Evolutionary conservation across 192 early-diverging fungal species (phyloP), one percentile per base, ranked within the genome.

Genomic region (Funneliformis mosseae): DNA sequence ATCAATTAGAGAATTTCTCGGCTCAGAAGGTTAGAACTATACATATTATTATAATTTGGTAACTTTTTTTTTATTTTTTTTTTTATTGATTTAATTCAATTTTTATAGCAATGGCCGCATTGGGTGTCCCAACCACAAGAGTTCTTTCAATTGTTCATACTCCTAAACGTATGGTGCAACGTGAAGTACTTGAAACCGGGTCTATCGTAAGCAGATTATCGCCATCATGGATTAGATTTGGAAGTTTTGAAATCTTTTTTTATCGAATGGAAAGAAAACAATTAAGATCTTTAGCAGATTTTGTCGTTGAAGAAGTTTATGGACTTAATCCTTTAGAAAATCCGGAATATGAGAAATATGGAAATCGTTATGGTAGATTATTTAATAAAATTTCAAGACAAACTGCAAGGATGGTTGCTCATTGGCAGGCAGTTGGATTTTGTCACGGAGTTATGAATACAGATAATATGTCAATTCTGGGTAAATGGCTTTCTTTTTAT

Each of bases 401-500:
- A 23, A 97, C 95, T 0, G 94, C 94, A 0, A 67, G 81, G 18
- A 94, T 92, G 88, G 88, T 95, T 23, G 94, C 95, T 8, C 85
- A 83, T 25, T 96, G 94, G 96, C 94, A 96, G 84, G 85, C 89
- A 0, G 83, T 92, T 41, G 95, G 93, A 8, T 95, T 95, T 83
- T 91, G 90, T 87, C 92, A 95, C 74, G 93, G 95, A 42, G 95
- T 97, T 3, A 93, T 97, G 93, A 97, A 97, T 83, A 97, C 95
- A 0, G 96, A 97, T 83, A 97, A 97, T 78, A 94, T 96, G 92
- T 95, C 94, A 4, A 81, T 96, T 1, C 79, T 95, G 27, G 50
- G 50, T 55, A 55, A 55, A 33, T 33, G 33, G 33, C 3, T 33
- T 0, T 16, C 16, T 50, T 50, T 16, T 16, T 16, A 16, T 21